Conservation (phyloP, 148 eudicot species). For the Chenopodium suecicum region DNA sequence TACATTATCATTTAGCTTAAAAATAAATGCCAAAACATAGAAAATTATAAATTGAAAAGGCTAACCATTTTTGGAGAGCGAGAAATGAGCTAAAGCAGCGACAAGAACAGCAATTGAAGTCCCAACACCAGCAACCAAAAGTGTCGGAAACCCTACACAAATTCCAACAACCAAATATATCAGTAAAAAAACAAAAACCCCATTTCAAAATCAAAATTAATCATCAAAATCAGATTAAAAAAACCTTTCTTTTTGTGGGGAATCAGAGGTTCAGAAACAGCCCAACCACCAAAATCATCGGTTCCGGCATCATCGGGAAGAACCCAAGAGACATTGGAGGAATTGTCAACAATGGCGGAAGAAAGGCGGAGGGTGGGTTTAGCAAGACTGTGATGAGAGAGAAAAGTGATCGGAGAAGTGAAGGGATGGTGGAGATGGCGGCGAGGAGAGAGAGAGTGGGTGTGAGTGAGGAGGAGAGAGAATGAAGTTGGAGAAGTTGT, state of each 20-base stretch:
- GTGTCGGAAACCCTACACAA: slow-evolving; percentile 45
- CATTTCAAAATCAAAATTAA: neutral
- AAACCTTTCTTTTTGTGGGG: slow-evolving; percentile 40
- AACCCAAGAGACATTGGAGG: slow-evolving; percentile 45
- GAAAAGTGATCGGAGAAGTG: slow-evolving; percentile 19
- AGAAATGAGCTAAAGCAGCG: slow-evolving; percentile 44
- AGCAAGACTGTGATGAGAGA: slow-evolving; percentile 27
- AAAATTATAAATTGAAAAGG: neutral
- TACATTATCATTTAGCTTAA: no score
- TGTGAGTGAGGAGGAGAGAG: slow-evolving; percentile 26
- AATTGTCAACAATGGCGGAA: slow-evolving; percentile 31
- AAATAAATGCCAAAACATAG: no score
- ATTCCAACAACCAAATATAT: neutral
- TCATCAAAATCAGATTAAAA: neutral
- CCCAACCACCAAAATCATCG: slow-evolving; percentile 77
- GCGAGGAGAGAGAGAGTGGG: slow-evolving; percentile 20
- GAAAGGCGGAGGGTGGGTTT: slow-evolving; percentile 25
- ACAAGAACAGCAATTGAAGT: slow-evolving; percentile 52
- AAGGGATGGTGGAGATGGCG: slow-evolving; percentile 6
- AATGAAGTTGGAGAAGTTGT: slow-evolving; percentile 19
- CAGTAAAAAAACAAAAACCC: no score
- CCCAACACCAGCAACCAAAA: slow-evolving; percentile 59
- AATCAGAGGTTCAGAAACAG: slow-evolving; percentile 32
- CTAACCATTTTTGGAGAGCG: slow-evolving; percentile 51
- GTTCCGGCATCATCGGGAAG: slow-evolving; percentile 24